A percentile compares a stretch with the other conserved stretches of the same genome.
Conservation (phyloP, 805 yeast genomes). For the Blastobotrys chiropterorum region DNA sequence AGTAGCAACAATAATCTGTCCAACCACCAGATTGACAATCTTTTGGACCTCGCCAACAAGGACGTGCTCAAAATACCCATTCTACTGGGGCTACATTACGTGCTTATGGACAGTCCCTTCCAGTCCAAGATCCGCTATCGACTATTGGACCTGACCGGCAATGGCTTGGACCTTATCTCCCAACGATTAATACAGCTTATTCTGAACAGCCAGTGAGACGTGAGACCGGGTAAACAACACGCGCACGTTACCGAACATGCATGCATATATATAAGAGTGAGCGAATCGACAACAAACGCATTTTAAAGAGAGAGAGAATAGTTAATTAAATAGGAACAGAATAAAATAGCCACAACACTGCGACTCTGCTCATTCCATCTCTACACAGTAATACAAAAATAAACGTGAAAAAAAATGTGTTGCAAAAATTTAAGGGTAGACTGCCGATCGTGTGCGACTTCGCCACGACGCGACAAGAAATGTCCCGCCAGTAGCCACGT, state of each 20-base stretch:
- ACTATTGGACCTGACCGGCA: conserved; percentile 10
- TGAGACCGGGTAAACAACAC: neutral
- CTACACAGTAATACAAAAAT: too few relatives aligned
- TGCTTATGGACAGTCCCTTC: neutral
- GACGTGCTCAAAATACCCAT: neutral
- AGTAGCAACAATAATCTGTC: neutral
- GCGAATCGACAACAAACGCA: too few relatives aligned
- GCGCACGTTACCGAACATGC: too few relatives aligned
- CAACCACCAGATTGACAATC: neutral
- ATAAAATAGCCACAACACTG: too few relatives aligned
- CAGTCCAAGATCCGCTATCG: conserved; percentile 11
- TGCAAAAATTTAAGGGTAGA: too few relatives aligned
- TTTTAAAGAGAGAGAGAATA: too few relatives aligned
- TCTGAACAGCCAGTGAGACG: conserved; percentile 3
- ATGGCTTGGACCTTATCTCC: conserved; percentile 4
- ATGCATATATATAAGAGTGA: too few relatives aligned
- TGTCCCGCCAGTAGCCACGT: neutral
- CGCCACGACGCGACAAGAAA: neutral
- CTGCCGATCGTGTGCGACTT: too few relatives aligned
- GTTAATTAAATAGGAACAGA: too few relatives aligned
- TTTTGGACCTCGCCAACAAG: neutral
- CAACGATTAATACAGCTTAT: conserved; percentile 10
- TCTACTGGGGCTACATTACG: conserved; percentile 9
- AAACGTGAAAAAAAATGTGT: too few relatives aligned
- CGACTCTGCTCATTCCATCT: too few relatives aligned